Percentiles rank a stretch among this genome's conserved stretches.
Evolutionary conservation across 1,139 yeast species (phyloP).

Genomic region (Taphrina flavorubra): DNA sequence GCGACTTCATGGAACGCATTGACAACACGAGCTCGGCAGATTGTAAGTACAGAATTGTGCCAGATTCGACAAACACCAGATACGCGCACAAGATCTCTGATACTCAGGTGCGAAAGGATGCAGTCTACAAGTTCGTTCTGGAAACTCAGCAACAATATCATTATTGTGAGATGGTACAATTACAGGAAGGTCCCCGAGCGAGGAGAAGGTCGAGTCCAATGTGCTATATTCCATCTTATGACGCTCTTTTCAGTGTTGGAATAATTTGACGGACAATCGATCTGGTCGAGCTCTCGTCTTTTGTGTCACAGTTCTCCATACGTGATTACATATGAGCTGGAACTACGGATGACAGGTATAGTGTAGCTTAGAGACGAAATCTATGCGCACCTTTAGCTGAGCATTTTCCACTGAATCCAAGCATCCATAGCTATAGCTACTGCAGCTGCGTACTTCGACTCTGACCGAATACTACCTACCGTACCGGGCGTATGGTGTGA

Average conservation of each 20-base stretch:
- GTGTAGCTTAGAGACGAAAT: too few species aligned
- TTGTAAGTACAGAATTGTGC: conserved; percentile 1
- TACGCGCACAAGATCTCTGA: conserved; percentile 7
- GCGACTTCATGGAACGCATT: not conserved
- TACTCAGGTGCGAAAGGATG: conserved; percentile 1
- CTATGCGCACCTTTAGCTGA: too few species aligned
- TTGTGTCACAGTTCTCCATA: not conserved
- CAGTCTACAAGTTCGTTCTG: conserved; percentile 17
- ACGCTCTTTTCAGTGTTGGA: too few species aligned
- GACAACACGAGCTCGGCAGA: conserved; percentile 1
- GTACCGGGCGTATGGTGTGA: too few species aligned
- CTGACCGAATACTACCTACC: too few species aligned
- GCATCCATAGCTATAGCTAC: too few species aligned
- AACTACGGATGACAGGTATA: too few species aligned
- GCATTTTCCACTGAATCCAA: too few species aligned
- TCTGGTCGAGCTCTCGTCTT: too few species aligned
- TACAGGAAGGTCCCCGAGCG: not conserved
- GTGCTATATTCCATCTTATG: not conserved
- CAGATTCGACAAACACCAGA: conserved; percentile 11
- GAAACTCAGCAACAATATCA: not conserved
- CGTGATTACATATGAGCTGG: too few species aligned
- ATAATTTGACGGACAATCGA: too few species aligned
- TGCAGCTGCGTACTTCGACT: too few species aligned
- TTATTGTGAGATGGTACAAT: not conserved
- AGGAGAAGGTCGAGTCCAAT: not conserved